Evolutionary conservation across 73 alveolate species (phyloP).

Genomic region (Symbiodinium pilosum): DNA sequence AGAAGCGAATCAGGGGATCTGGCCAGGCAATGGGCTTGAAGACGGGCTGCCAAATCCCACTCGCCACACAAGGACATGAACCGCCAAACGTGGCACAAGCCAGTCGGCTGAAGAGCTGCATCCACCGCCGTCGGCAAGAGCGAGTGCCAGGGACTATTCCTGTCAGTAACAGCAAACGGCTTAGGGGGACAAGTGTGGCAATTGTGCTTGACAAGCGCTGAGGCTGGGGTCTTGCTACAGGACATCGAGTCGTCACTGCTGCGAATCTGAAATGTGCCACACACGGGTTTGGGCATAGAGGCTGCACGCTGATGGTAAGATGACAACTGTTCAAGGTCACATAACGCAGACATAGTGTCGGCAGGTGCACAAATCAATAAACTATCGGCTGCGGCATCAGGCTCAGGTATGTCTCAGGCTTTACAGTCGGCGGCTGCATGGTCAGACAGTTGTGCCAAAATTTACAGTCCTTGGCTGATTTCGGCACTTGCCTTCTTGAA

Average conservation of each 20-base stretch:
- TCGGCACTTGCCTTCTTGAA: background rate
- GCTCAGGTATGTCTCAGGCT: background rate
- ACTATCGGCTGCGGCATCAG: background rate
- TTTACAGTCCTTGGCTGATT: background rate
- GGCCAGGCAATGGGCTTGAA: background rate
- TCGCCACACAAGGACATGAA: background rate
- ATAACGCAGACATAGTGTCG: background rate
- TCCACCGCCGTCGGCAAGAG: conserved; percentile 11
- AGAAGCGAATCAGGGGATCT: background rate
- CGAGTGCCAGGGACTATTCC: too few relatives aligned
- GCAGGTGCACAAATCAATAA: background rate
- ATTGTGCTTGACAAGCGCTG: too few relatives aligned
- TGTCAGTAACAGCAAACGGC: too few relatives aligned
- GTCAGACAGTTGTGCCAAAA: background rate
- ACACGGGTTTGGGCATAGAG: too few relatives aligned
- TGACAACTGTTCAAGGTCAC: background rate
- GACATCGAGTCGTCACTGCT: too few relatives aligned
- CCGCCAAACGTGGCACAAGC: background rate
- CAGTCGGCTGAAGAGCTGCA: background rate
- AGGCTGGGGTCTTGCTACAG: too few relatives aligned
- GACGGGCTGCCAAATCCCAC: background rate
- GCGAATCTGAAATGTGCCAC: too few relatives aligned
- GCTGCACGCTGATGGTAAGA: background rate
- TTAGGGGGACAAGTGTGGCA: too few relatives aligned
- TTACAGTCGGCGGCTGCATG: background rate